These are phyloP conservation scores for Hypoxylon fuscum DNA, from an alignment of 495 filamentous ascomycete genomes.

Conservation along the genomic window DNA sequence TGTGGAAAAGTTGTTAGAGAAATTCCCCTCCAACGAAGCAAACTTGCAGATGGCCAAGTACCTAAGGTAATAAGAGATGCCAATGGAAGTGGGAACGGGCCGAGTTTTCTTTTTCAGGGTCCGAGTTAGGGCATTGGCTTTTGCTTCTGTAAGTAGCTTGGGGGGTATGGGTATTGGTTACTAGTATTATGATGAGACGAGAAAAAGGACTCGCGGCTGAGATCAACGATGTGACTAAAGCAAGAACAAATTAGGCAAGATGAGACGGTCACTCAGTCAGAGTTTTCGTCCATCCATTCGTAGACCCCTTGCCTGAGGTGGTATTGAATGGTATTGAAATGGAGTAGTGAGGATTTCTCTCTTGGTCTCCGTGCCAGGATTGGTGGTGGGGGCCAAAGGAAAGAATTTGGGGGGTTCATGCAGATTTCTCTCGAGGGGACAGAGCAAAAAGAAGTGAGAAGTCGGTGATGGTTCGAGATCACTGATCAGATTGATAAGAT, in stretches of 20 bases:
- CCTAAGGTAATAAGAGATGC: conserved; percentile 1
- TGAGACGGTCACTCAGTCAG: conserved; percentile 6
- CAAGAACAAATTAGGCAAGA: conserved; percentile 28
- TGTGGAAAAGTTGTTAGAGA: conserved; percentile 4
- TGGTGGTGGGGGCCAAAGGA: conserved; percentile 27
- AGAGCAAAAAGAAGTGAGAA: not conserved
- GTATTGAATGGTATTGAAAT: too few relatives aligned
- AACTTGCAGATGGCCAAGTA: conserved; percentile 30
- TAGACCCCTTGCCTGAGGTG: conserved; percentile 8
- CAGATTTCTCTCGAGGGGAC: too few relatives aligned
- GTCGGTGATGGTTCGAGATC: conserved; percentile 39
- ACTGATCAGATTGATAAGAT: conserved; percentile 56
- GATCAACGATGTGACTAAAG: conserved; percentile 27
- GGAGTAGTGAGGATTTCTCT: conserved; percentile 24
- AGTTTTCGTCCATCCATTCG: conserved; percentile 11
- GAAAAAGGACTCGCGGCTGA: conserved; percentile 8
- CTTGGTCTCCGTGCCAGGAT: conserved; percentile 5
- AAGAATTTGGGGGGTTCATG: conserved; percentile 22
- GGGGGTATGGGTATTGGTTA: conserved; percentile 4
- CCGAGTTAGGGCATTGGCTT: conserved; percentile 34
- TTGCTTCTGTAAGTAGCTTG: conserved; percentile 12
- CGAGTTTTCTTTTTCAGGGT: conserved; percentile 24
- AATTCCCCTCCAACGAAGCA: conserved; percentile 22
- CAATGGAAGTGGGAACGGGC: conserved; percentile 30
- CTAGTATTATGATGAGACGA: not conserved